Evolutionary conservation across 2,329 filamentous ascomycete species (phyloP).

Genomic region (Orbilia brochopaga): DNA sequence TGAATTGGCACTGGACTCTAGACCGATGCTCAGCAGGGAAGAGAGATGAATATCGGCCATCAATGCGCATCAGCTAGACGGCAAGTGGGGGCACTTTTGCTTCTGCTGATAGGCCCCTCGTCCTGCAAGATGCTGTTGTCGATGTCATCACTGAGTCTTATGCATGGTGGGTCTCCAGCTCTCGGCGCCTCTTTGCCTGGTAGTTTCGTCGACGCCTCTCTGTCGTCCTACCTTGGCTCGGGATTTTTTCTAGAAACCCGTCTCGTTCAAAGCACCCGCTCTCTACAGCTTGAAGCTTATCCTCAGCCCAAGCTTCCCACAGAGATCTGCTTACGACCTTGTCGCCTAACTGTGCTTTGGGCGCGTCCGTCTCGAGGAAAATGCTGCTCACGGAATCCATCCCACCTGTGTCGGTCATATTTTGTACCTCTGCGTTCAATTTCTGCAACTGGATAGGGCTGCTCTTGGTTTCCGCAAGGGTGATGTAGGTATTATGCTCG

Average conservation of each 20-base stretch:
- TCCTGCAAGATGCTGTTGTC: slow-evolving; percentile 14
- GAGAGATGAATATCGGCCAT: slow-evolving; percentile 13
- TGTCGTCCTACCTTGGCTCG: slow-evolving; percentile 28
- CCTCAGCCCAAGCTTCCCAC: slow-evolving; percentile 39
- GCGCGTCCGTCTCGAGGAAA: slow-evolving; percentile 32
- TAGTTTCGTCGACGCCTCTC: slow-evolving; percentile 36
- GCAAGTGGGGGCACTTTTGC: slow-evolving; percentile 28
- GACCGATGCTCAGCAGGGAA: slow-evolving; percentile 19
- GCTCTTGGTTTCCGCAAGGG: slow-evolving; percentile 28
- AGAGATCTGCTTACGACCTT: slow-evolving; percentile 26
- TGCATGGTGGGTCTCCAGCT: slow-evolving; percentile 23
- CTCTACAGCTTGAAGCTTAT: slow-evolving; percentile 32
- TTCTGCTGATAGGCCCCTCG: slow-evolving; percentile 23
- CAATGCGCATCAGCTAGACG: not conserved
- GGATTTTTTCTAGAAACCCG: slow-evolving; percentile 43
- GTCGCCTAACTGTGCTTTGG: slow-evolving; percentile 22
- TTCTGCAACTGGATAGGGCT: not conserved
- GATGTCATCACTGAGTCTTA: slow-evolving; percentile 21
- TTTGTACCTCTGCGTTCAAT: slow-evolving; percentile 6
- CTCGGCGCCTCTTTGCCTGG: slow-evolving; percentile 28
- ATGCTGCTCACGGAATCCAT: slow-evolving; percentile 24
- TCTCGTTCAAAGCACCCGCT: slow-evolving; percentile 37
- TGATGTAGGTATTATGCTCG: slow-evolving; percentile 30
- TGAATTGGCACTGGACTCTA: slow-evolving; percentile 17
- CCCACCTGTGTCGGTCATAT: slow-evolving; percentile 5